phyloP scores from a whole-genome alignment of 2,329 filamentous ascomycete genomes.

The Aspergillus carbonarius region DNA sequence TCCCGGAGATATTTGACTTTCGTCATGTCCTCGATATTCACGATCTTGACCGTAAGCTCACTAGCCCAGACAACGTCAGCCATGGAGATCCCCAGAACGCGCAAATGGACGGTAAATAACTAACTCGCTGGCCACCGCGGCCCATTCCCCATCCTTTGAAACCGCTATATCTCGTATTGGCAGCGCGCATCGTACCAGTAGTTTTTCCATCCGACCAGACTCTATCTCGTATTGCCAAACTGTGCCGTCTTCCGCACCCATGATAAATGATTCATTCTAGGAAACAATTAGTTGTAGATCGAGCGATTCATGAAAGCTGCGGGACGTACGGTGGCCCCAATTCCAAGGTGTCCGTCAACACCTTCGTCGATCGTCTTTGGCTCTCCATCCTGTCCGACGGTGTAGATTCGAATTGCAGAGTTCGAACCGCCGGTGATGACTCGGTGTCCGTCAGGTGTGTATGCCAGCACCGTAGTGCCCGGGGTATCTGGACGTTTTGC shows the following conservation, averaged over 20 bases:
- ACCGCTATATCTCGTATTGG: slow-evolving; percentile 84
- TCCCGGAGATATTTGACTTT: slow-evolving; percentile 77
- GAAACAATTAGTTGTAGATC: not conserved
- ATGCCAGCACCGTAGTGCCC: slow-evolving; percentile 81
- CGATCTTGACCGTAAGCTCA: slow-evolving; percentile 86
- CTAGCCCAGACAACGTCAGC: slow-evolving; percentile 39
- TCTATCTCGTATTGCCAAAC: slow-evolving; percentile 88
- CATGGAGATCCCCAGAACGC: not conserved
- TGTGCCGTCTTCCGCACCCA: slow-evolving; percentile 92
- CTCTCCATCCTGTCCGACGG: slow-evolving; percentile 86
- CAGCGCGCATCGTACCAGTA: slow-evolving; percentile 79
- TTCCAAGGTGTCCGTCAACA: slow-evolving; percentile 77
- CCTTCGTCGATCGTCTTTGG: slow-evolving; percentile 90
- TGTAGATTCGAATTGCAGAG: slow-evolving; percentile 89
- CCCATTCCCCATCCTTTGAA: slow-evolving; percentile 79
- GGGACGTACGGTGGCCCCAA: slow-evolving; percentile 65
- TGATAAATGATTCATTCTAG: slow-evolving; percentile 77
- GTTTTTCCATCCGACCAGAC: slow-evolving; percentile 68
- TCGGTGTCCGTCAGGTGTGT: slow-evolving; percentile 83
- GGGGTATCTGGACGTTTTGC: slow-evolving; percentile 62
- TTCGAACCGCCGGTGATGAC: slow-evolving; percentile 91
- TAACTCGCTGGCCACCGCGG: slow-evolving; percentile 90
- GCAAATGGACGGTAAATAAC: slow-evolving; percentile 25
- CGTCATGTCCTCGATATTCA: slow-evolving; percentile 75
- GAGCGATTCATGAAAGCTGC: not conserved